Conservation (phyloP, 192 early-diverging fungal species). For the Martensiomyces pterosporus region DNA sequence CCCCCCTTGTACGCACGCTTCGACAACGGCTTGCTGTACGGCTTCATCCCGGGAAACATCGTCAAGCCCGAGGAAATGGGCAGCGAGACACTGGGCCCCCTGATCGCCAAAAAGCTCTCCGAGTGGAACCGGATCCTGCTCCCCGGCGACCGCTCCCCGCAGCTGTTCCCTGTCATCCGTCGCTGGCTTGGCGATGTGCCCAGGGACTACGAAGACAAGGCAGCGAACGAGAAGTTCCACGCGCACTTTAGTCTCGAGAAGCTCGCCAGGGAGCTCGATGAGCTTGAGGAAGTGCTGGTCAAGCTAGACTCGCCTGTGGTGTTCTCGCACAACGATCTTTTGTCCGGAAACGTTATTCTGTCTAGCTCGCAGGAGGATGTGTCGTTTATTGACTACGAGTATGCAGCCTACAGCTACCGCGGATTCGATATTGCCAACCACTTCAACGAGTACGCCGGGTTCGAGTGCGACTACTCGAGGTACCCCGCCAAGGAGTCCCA, state of each 20-base stretch:
- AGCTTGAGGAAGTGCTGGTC: constrained; percentile 55
- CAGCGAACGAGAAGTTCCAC: constrained; percentile 26
- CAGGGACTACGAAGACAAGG: constrained; percentile 15
- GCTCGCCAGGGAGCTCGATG: constrained; percentile 38
- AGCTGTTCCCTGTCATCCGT: constrained; percentile 31
- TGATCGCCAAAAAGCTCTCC: constrained; percentile 75
- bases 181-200: constrained; percentile 44
- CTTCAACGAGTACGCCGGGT: constrained; percentile 93
- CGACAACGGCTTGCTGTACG: constrained; percentile 90
- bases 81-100: constrained; percentile 60
- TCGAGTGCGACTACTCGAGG: constrained; percentile 88
- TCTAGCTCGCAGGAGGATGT: constrained; percentile 49
- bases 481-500: constrained; percentile 75
- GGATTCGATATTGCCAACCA: constrained; percentile 97
- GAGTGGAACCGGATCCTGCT: constrained; percentile 75
- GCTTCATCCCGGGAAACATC: constrained; percentile 72
- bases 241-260: constrained; percentile 19
- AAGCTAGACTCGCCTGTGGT: constrained; percentile 71
- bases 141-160: constrained; percentile 37
- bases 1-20: constrained; percentile 83
- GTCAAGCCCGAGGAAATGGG: constrained; percentile 73
- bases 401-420: constrained; percentile 76
- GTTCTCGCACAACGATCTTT: constrained; percentile 90
- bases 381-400: constrained; percentile 93
- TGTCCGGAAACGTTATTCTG: constrained; percentile 85